Conservation (phyloP, 768 basidiomycete species). For the Leucocoprinus birnbaumii region DNA sequence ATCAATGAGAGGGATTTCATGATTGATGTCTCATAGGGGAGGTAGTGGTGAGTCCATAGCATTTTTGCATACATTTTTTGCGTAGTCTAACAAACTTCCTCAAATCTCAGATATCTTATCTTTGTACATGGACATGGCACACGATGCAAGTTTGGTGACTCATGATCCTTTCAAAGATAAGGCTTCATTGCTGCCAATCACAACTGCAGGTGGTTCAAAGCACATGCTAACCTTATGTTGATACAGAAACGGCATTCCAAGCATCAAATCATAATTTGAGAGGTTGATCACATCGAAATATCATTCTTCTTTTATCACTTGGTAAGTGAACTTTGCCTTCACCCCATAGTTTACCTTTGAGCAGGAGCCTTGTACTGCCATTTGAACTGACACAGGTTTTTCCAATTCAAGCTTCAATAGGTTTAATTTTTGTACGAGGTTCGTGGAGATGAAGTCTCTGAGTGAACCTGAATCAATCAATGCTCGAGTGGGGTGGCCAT, state of each 20-base stretch:
- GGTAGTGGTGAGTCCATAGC: slow-evolving; percentile 25
- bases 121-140: slow-evolving; percentile 12
- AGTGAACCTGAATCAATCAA: slow-evolving; percentile 36
- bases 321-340: slow-evolving; percentile 26
- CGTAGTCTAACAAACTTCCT: slow-evolving; percentile 20
- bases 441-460: slow-evolving; percentile 38
- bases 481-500: slow-evolving; percentile 29
- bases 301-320: slow-evolving; percentile 26
- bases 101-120: slow-evolving; percentile 17
- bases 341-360: slow-evolving; percentile 30
- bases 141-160: slow-evolving; percentile 14
- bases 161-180: slow-evolving; percentile 16
- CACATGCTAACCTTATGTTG: slow-evolving; percentile 26
- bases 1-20: slow-evolving; percentile 37
- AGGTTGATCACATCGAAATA: slow-evolving; percentile 39
- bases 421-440: slow-evolving; percentile 33
- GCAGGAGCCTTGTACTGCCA: slow-evolving; percentile 39
- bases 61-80: slow-evolving; percentile 18
- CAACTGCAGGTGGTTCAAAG: slow-evolving; percentile 22
- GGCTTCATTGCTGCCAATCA: slow-evolving; percentile 21
- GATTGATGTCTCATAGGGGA: slow-evolving; percentile 32
- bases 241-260: slow-evolving; percentile 37
- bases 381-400: slow-evolving; percentile 30
- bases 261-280: slow-evolving; percentile 35
- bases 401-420: slow-evolving; percentile 20